Evolutionary conservation across 2,329 filamentous ascomycete genomes (phyloP).

Genomic region (Calonectria leucothoes): DNA sequence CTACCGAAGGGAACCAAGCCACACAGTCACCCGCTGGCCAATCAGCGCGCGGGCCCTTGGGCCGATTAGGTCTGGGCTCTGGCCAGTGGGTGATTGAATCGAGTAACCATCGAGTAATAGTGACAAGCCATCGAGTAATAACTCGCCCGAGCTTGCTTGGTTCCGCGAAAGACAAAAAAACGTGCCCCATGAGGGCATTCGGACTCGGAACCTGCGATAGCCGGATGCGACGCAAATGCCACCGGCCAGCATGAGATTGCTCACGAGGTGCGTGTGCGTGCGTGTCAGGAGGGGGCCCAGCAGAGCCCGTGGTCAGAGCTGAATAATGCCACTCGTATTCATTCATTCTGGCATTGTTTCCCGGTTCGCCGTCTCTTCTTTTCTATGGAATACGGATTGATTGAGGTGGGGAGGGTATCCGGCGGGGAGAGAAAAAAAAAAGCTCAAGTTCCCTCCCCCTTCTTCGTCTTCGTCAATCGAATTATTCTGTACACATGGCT

Average conservation of each 20-base stretch:
- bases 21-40: constrained; percentile 22
- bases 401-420: constrained; percentile 1
- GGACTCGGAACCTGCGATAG: constrained; percentile 1
- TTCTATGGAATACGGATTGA: neutral
- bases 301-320: neutral
- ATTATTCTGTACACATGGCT: constrained; percentile 1
- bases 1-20: constrained; percentile 22
- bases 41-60: constrained; percentile 31
- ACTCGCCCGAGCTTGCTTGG: neutral
- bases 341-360: neutral
- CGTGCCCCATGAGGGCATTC: constrained; percentile 22
- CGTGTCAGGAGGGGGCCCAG: neutral
- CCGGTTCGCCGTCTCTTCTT: neutral
- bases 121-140: constrained; percentile 7
- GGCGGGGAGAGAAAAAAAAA: neutral
- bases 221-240: neutral
- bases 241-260: neutral
- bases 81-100: constrained; percentile 52
- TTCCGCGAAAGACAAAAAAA: neutral
- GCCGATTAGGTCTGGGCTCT: constrained; percentile 20
- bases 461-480: constrained; percentile 2
- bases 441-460: neutral
- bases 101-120: constrained; percentile 60
- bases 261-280: constrained; percentile 14
- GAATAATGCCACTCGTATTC: neutral